Conservation (phyloP, 2,329 filamentous ascomycete species). For the Diaporthe sp. region DNA sequence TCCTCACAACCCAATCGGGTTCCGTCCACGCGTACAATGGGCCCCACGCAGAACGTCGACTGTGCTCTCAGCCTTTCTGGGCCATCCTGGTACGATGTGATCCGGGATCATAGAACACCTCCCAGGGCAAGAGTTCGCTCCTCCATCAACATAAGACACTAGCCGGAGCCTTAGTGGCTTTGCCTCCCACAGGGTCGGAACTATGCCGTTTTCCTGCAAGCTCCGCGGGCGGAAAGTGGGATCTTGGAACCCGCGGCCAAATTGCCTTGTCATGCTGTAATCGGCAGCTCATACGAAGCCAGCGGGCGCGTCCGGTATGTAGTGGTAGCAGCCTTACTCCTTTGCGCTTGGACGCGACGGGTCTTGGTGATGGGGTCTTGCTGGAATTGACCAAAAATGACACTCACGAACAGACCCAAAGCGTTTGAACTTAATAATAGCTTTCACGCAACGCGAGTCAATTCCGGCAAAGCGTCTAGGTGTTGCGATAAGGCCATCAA, state of each 20-base stretch:
- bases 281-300: background rate
- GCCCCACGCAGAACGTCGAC: background rate
- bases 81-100: background rate
- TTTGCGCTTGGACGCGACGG: background rate
- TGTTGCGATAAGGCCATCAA: background rate
- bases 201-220: conserved; percentile 18
- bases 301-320: background rate
- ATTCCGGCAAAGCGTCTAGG: background rate
- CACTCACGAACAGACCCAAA: background rate
- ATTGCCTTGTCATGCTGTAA: conserved; percentile 10
- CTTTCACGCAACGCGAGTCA: background rate
- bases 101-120: conserved; percentile 7
- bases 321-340: background rate
- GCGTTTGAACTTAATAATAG: background rate
- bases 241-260: background rate
- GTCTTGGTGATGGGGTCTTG: background rate
- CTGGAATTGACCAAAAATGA: background rate
- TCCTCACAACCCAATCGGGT: conserved; percentile 16
- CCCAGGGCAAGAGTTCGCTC: conserved; percentile 1
- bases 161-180: conserved; percentile 9
- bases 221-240: conserved; percentile 15
- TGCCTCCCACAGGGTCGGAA: conserved; percentile 1
- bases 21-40: background rate
- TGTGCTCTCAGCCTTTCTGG: conserved; percentile 8
- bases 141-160: conserved; percentile 11